phyloP scores from a whole-genome alignment of 768 basidiomycete genomes.

The Lactifluus subvellereus region DNA sequence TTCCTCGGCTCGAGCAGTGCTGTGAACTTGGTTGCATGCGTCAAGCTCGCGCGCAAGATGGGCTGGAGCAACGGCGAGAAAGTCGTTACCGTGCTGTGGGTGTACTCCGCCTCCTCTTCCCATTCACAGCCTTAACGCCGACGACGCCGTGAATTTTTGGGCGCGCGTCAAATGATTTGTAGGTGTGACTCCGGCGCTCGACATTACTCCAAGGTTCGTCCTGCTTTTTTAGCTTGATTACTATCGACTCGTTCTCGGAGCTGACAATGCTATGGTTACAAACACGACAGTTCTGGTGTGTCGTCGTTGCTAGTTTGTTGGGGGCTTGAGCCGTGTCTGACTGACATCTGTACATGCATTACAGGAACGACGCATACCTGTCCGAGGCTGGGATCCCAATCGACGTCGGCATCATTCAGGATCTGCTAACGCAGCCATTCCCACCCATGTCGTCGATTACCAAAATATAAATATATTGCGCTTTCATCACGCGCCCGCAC shows the following conservation, averaged over 20 bases:
- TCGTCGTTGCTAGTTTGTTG: neutral
- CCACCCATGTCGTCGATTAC: constrained; percentile 26
- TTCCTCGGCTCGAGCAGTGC: constrained; percentile 96
- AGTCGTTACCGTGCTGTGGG: constrained; percentile 83
- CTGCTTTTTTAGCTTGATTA: neutral
- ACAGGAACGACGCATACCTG: constrained; percentile 52
- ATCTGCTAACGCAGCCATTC: constrained; percentile 32
- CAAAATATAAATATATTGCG: constrained; percentile 16
- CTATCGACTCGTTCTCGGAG: neutral
- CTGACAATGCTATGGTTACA: constrained; percentile 1
- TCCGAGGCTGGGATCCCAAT: constrained; percentile 37
- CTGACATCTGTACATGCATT: neutral
- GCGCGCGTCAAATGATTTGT: neutral
- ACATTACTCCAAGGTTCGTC: constrained; percentile 84
- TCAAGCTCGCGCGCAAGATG: constrained; percentile 68
- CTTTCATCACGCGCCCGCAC: neutral
- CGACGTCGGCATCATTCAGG: constrained; percentile 37
- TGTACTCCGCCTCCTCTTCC: constrained; percentile 1
- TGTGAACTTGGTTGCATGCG: constrained; percentile 90
- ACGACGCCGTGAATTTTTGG: neutral
- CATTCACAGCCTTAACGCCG: constrained; percentile 27
- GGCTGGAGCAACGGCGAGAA: constrained; percentile 63
- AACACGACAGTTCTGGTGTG: constrained; percentile 45
- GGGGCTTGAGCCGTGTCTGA: neutral
- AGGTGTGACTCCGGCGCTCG: constrained; percentile 82